These are phyloP conservation scores for Sclerotinia subarctica DNA, from an alignment of 2,329 filamentous ascomycete species.

Conservation along the genomic window DNA sequence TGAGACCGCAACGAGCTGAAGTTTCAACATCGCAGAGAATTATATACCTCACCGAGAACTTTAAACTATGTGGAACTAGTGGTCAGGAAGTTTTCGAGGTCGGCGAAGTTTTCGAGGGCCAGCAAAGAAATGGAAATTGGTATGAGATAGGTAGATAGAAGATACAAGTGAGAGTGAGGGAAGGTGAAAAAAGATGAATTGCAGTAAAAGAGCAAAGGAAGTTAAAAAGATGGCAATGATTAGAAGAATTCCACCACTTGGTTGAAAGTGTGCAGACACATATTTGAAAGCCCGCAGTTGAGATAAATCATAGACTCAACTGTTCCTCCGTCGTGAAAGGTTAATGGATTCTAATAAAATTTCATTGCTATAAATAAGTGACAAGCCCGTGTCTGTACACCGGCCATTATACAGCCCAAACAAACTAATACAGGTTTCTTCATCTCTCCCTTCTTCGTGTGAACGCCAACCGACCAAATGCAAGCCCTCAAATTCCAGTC, in stretches of 20 bases:
- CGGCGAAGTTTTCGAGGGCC: too few species aligned
- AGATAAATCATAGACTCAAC: background rate
- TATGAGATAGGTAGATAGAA: too few species aligned
- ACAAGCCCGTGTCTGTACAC: conserved; percentile 8
- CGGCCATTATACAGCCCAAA: conserved; percentile 13
- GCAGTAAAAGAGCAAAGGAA: too few species aligned
- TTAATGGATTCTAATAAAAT: background rate
- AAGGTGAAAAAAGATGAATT: too few species aligned
- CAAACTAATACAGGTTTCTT: conserved; percentile 17
- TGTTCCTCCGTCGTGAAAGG: background rate
- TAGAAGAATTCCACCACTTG: background rate
- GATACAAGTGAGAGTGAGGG: too few species aligned
- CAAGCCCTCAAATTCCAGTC: conserved; percentile 1
- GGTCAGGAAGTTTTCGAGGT: too few species aligned
- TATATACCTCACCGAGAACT: too few species aligned
- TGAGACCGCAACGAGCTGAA: too few species aligned
- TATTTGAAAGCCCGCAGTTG: background rate
- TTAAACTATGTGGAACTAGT: too few species aligned
- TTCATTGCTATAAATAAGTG: conserved; percentile 14
- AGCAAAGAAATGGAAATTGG: too few species aligned
- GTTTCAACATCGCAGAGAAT: too few species aligned
- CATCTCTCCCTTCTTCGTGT: conserved; percentile 6
- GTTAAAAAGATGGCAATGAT: too few species aligned
- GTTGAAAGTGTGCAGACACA: background rate
- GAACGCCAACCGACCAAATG: conserved; percentile 16